Base-by-base conservation (phyloP, 2,329 filamentous ascomycete genomes). In the Aureobasidium leucospermi region DNA sequence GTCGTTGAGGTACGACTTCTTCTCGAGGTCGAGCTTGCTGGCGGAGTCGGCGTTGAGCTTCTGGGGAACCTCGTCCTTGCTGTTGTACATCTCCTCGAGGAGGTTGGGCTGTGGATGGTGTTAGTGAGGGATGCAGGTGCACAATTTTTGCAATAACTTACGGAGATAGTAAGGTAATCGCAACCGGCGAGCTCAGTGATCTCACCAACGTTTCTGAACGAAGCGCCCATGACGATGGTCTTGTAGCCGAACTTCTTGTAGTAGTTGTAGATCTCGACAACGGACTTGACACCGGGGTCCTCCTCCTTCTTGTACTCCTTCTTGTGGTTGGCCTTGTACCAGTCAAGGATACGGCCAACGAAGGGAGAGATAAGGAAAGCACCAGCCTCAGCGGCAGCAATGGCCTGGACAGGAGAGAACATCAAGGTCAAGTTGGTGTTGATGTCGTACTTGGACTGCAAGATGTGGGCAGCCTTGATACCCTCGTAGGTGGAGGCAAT, bases 211-310 rank as follows among this genome's bases (percentile, higher is more conserved):
- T 88, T 97, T 76, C 94, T 87, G 90, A 99, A 99, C 42, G 92
- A 96, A 68, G 94, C 94, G 73, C 94, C 94, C 94, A 99, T 99
- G 79, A 99, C 94, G 70, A 97, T 96, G 76, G 94, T 99, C 71
- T 96, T 96, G 87, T 99, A 96, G 76, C 89, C 90, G 77, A 81
- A 90, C 85, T 97, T 97, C 90, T 99, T 99, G 88, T 99, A 99
- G 89, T 99, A 99, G 85, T 99, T 94, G 86, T 88, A 99, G 81
- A 99, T 99, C 77, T 71, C 74, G 83, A 93, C 84, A 73, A 99
- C 94, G 67, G 88, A 93, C 81, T 90, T 84, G 77, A 99, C 94
- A 82, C 94, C 94, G 60, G 94, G 94, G 82, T 99, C 94, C 76
- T 96, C 89, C 77, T 89, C 80, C 76, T 90, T 84, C 74, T 81